phyloP scores from a whole-genome alignment of 768 basidiomycete species.

The Termitomyces eurrhizus region DNA sequence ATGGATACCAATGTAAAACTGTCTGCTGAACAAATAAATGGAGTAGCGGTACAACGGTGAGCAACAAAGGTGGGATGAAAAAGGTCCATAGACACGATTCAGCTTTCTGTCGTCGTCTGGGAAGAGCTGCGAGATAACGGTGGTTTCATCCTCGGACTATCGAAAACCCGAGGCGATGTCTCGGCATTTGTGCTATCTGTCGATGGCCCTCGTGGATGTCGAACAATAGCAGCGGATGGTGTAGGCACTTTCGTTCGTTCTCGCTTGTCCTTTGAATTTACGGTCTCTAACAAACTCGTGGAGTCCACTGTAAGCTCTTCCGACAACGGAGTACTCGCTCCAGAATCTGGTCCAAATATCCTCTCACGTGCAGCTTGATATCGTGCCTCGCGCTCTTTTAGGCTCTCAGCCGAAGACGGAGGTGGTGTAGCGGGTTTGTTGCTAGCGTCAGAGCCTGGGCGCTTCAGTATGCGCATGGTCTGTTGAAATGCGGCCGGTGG shows the following conservation, averaged over 20 bases:
- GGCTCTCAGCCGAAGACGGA: slow-evolving; percentile 28
- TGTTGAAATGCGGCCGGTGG: slow-evolving; percentile 59
- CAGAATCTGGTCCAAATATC: slow-evolving; percentile 50
- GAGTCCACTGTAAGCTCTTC: slow-evolving; percentile 3
- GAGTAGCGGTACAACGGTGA: background rate
- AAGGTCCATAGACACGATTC: background rate
- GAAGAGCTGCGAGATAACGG: background rate
- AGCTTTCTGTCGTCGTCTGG: background rate
- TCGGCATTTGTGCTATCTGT: background rate
- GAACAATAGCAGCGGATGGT: slow-evolving; percentile 16
- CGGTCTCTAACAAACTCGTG: background rate
- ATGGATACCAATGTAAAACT: background rate
- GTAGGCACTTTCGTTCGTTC: slow-evolving; percentile 3
- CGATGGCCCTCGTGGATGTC: slow-evolving; percentile 21
- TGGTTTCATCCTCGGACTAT: slow-evolving; percentile 16
- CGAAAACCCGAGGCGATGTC: slow-evolving; percentile 19
- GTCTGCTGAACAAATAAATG: background rate
- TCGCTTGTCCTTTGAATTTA: slow-evolving; percentile 1
- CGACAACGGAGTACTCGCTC: background rate
- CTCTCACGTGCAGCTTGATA: slow-evolving; percentile 73
- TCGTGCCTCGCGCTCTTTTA: slow-evolving; percentile 66
- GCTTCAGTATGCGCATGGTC: slow-evolving; percentile 68
- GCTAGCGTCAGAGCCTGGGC: slow-evolving; percentile 37
- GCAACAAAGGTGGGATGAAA: background rate
- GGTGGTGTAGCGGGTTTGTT: slow-evolving; percentile 24